Conservation (phyloP, 2,329 filamentous ascomycete genomes). For the Ophiostoma australiae region DNA sequence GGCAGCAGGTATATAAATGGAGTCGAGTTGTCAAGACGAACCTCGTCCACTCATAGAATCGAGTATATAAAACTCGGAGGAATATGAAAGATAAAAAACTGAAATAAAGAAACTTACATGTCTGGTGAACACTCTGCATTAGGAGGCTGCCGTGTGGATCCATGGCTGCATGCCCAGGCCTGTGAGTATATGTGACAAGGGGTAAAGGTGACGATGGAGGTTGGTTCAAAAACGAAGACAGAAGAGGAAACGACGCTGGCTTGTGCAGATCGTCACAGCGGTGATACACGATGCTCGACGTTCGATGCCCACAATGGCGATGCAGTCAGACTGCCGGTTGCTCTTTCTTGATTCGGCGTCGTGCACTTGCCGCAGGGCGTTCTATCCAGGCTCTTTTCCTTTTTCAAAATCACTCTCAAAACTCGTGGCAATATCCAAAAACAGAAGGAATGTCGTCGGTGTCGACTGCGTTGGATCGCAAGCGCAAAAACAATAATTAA, state of each 20-base stretch:
- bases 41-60: background rate
- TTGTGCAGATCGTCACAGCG: background rate
- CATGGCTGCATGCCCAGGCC: constrained; percentile 18
- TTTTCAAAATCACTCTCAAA: background rate
- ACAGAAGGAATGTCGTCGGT: background rate
- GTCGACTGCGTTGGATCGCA: background rate
- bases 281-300: background rate
- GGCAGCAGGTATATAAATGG: background rate
- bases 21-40: background rate
- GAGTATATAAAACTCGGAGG: background rate
- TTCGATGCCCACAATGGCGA: background rate
- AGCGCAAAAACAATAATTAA: background rate
- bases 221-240: background rate
- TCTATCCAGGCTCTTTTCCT: no score
- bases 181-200: constrained; percentile 3
- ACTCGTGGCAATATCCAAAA: background rate
- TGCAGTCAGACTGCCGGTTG: background rate
- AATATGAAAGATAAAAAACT: background rate
- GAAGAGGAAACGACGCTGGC: background rate
- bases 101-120: constrained; percentile 19
- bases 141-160: constrained; percentile 24
- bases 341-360: background rate
- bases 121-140: constrained; percentile 21
- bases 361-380: background rate
- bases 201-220: background rate